Percentiles rank a stretch among this genome's conserved stretches.
phyloP scores from a whole-genome alignment of 495 filamentous ascomycete species.

The Terfezia boudieri region DNA sequence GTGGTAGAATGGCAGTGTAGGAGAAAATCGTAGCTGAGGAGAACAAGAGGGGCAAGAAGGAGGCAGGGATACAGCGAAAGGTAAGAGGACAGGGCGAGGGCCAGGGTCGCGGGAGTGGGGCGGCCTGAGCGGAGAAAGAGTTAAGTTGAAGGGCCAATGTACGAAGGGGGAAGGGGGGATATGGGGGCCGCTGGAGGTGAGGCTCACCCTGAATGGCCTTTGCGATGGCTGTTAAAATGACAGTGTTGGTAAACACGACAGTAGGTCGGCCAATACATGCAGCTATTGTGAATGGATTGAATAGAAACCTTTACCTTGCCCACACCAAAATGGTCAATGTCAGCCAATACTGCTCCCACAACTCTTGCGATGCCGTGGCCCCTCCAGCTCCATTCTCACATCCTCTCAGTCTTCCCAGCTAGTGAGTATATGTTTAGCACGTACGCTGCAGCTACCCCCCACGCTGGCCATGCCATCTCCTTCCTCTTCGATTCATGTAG shows the following conservation, averaged over 20 bases:
- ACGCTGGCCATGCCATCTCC: constrained; percentile 51
- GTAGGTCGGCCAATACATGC: constrained; percentile 86
- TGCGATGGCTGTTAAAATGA: constrained; percentile 62
- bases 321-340: background rate
- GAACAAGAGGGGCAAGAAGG: constrained; percentile 55
- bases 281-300: constrained; percentile 86
- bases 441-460: constrained; percentile 57
- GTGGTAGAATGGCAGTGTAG: background rate
- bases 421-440: background rate
- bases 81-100: constrained; percentile 69
- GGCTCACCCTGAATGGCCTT: constrained; percentile 50
- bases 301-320: constrained; percentile 40
- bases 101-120: constrained; percentile 57
- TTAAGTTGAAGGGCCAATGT: too few relatives aligned
- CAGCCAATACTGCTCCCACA: constrained; percentile 6
- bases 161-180: too few relatives aligned
- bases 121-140: background rate
- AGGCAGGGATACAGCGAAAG: constrained; percentile 79
- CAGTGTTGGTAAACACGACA: constrained; percentile 71
- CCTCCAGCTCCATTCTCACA: too few relatives aligned
- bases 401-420: too few relatives aligned
- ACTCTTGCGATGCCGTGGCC: too few relatives aligned
- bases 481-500: constrained; percentile 59
- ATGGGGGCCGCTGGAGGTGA: too few relatives aligned
- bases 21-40: constrained; percentile 52